Evolutionary conservation across 78 protist species (phyloP), one percentile per base, ranked within the genome.

Genomic region (Blattamonas nauphoetae): DNA sequence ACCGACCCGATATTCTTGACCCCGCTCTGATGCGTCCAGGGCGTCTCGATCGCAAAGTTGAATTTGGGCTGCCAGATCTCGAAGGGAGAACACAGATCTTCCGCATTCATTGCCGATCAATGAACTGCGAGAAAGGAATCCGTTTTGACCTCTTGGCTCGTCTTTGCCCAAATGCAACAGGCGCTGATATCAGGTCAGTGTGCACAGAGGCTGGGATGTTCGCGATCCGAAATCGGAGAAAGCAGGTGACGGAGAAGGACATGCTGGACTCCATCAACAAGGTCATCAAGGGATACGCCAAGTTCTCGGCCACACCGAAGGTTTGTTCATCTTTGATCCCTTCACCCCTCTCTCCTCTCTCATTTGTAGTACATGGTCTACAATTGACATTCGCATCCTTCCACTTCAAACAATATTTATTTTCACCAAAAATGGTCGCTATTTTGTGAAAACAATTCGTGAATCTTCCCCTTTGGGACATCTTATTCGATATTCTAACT

Each of bases 11-110:
- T 84, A 96, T 98, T 1, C 92, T 97, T 33, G 99, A 98, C 89
- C 99, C 99, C 29, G 99, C 99, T 1, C 94, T 98, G 42, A 45
- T 95, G 41, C 91, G 99, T 1, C 99, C 99, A 0, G 99, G 99
- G 32, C 89, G 99, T 5, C 83, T 98, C 41, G 99, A 98, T 87
- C 46, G 99, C 41, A 96, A 95, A 82, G 93, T 97, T 0, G 99
- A 98, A 87, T 94, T 97, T 81, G 98, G 97, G 36, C 93, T 95
- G 43, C 99, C 99, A 0, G 99, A 98, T 86, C 71, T 96, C 2
- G 98, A 97, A 88, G 95, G 95, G 38, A 93, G 99, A 81, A 90
- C 97, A 34, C 85, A 89, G 81, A 97, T 97, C 81, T 90, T 97
- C 88, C 41, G 78, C n/a, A 97, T 97, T 85, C 99, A 97, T 90